phyloP scores from a whole-genome alignment of 352 stramenopile genomes.

The Pythium scleroteichum region DNA sequence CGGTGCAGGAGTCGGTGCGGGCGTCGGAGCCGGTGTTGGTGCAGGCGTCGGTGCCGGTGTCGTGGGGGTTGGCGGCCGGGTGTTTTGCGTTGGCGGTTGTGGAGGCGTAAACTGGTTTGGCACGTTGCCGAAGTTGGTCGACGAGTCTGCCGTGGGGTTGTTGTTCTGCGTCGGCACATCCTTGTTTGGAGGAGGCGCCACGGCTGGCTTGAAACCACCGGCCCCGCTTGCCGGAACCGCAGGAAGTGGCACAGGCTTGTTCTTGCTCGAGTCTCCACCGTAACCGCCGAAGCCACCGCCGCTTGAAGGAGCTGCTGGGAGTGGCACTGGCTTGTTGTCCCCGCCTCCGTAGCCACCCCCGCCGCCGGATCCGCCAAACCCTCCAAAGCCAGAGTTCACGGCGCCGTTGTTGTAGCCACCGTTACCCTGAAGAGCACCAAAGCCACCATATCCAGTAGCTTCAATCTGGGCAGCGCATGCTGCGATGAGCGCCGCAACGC shows the following conservation, averaged over 20 bases:
- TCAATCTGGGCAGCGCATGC: constrained; percentile 11
- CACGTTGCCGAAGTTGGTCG: constrained; percentile 4
- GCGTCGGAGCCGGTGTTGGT: background rate
- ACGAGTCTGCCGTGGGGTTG: background rate
- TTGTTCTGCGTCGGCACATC: constrained; percentile 3
- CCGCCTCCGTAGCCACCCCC: background rate
- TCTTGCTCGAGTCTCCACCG: constrained; percentile 5
- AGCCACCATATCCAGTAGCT: constrained; percentile 2
- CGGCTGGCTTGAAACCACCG: background rate
- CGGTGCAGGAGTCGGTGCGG: background rate
- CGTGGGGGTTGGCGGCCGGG: background rate
- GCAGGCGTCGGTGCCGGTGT: constrained; percentile 2
- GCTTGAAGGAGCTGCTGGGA: background rate
- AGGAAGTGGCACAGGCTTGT: background rate
- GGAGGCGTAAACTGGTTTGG: constrained; percentile 14
- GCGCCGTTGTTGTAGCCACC: background rate
- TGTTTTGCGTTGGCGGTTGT: constrained; percentile 1
- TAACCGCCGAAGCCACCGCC: background rate
- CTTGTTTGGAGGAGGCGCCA: background rate
- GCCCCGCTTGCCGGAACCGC: background rate
- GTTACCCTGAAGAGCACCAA: background rate
- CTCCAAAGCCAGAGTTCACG: background rate
- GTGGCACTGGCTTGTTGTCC: background rate
- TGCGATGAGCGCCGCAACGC: constrained; percentile 4
- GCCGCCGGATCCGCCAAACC: background rate